Evolutionary conservation across 2,329 filamentous ascomycete genomes (phyloP), one percentile per base, ranked within the genome.

Genomic region (Fonsecaea erecta): DNA sequence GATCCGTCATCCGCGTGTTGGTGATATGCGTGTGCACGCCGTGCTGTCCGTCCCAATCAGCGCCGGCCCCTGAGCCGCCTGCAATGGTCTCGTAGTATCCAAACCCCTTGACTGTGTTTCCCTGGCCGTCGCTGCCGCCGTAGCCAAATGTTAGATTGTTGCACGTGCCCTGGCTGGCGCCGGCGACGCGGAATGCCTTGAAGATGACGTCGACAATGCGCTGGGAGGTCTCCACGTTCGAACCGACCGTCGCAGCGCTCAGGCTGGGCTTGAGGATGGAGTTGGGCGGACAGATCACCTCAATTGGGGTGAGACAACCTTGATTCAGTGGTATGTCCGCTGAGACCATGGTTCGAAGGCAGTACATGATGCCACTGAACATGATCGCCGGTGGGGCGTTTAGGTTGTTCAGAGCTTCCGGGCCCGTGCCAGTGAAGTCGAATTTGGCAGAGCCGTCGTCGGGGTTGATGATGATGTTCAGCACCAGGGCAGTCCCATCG

Each of bases 1-100:
- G 83, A 74, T 94, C 91, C 0, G 91, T 93, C 73, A 93, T 94
- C 14, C 90, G 85, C 2, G 91, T 94, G 75, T 95, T 95, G 6
- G 91, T 94, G 89, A 93, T 93, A 77, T 94, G 90, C 1, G 86
- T 90, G 74, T 94, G 90, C n/a, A 93, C 90, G 16, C 90, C 90
- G 59, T 82, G 86, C 11, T 89, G 88, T 40, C 91, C 91, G 66
- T 89, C 82, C 90, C 90, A 93, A 14, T 82, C 82, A 0, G 88
- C 84, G 0, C 90, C 90, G 0, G 91, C 91, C 30, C 91, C 91
- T 43, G 84, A 87, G 0, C 91, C 91, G 43, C 91, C 91, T 0
- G 89, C 88, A 68, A 95, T 93, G 5, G 91, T 94, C 77, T 95
- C 91, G 75, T 90, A 90, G 73, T 93, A 93, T 0, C 90, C 90